Conservation (phyloP, 371 early-diverging fungal species). For the Syncephalis plumigaleata region DNA sequence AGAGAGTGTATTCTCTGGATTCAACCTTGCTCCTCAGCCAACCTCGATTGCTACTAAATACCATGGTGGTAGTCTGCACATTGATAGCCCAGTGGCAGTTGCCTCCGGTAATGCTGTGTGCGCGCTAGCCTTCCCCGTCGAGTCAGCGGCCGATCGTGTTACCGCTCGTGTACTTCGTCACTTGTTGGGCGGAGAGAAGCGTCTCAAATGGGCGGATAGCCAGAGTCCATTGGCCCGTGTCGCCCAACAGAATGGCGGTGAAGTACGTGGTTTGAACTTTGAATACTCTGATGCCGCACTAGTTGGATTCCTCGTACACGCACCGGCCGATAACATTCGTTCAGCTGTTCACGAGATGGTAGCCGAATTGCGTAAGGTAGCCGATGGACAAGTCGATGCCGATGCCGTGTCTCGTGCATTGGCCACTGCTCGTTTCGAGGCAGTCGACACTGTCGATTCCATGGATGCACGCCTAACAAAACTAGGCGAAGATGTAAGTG, state of each 20-base stretch:
- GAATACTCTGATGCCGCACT: conserved; percentile 89
- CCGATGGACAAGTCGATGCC: conserved; percentile 25
- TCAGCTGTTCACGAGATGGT: conserved; percentile 48
- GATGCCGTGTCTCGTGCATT: conserved; percentile 62
- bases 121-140: conserved; percentile 67
- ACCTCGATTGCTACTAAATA: conserved; percentile 33
- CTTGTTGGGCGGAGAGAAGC: conserved; percentile 60
- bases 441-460: conserved; percentile 31
- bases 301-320: conserved; percentile 64
- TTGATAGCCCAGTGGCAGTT: conserved; percentile 28
- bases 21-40: conserved; percentile 23
- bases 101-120: conserved; percentile 28
- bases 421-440: conserved; percentile 69
- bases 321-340: conserved; percentile 34
- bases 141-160: conserved; percentile 41
- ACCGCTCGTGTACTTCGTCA: conserved; percentile 59
- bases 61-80: conserved; percentile 72
- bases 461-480: conserved; percentile 21
- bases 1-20: conserved; percentile 14
- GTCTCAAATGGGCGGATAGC: conserved; percentile 58
- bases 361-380: conserved; percentile 43
- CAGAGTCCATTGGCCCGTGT: conserved; percentile 50
- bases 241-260: conserved; percentile 32
- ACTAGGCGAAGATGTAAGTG: conserved; percentile 14
- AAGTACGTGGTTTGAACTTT: conserved; percentile 61